A percentile compares a stretch with the other conserved stretches of the same genome.
Conservation (phyloP, 495 filamentous ascomycete genomes). For the Astrothelium subdiscretum region DNA sequence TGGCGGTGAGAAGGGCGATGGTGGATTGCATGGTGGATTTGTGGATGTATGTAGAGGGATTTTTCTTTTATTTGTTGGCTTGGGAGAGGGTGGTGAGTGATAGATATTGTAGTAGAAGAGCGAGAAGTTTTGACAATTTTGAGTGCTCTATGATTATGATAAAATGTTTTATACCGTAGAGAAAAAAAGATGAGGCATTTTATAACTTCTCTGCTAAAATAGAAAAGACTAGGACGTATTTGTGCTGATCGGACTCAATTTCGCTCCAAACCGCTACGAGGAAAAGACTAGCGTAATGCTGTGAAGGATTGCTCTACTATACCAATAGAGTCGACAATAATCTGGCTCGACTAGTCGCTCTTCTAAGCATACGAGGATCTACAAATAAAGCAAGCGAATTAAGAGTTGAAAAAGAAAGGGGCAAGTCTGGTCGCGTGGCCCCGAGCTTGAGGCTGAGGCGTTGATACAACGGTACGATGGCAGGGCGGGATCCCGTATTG, state of each 20-base stretch:
- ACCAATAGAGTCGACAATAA: neutral
- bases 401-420: neutral
- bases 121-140: neutral
- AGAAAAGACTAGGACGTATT: too few species aligned
- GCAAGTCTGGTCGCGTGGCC: neutral
- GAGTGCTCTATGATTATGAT: neutral
- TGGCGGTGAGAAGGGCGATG: neutral
- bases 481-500: neutral
- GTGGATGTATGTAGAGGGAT: too few species aligned
- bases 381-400: neutral
- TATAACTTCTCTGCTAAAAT: too few species aligned
- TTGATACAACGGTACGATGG: neutral
- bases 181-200: too few species aligned
- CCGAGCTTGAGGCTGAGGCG: neutral
- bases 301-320: neutral
- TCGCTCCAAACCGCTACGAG: too few species aligned
- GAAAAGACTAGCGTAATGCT: too few species aligned
- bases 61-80: neutral
- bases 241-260: too few species aligned
- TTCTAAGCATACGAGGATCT: neutral
- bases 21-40: neutral
- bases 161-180: too few species aligned
- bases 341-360: neutral
- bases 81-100: neutral
- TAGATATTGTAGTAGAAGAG: neutral